Base-by-base conservation (phyloP, 2,329 filamentous ascomycete species). In the Tolypocladium endophyticum region DNA sequence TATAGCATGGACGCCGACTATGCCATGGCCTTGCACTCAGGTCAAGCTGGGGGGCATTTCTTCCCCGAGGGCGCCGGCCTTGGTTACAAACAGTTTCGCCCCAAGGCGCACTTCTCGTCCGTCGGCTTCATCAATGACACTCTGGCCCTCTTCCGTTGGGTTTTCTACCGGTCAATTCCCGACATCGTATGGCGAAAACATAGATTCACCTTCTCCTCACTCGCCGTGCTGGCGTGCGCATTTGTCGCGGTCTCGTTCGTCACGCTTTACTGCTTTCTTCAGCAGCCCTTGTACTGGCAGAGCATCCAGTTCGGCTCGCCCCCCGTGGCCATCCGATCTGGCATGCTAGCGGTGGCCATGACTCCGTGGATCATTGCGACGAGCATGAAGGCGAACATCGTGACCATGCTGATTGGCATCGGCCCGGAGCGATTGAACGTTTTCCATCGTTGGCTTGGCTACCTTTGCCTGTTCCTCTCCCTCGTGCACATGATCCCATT, bases 351-450 rank as follows among this genome's bases (percentile, higher is more conserved):
- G 16, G 87, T 97, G 18, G 90, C 93, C 16, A 84, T 96, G 81
- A 88, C 94, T 54, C 93, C 93, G 0, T 97, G 92, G 92, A 93
- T 97, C 64, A 79, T 96, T 57, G 90, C 87, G 23, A 86, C 94
- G 14, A 91, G 89, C 70, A 95, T 91, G 81, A 97, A 97, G 73
- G 88, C 91, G 20, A 97, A 97, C 69, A 70, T 96, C 38, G 82
- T 97, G 59, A 88, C 89, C 0, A 75, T 92, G 59, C 74, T 97
- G 60, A 96, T 92, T 5, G 93, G 93, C 18, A 93, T 97, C 64
- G 90, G 92, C 3, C 92, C 94, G 43, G 93, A 97, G 71, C 82
- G 93, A 56, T 81, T 97, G 57, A 97, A 96, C 66, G 92, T 97
- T 38, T 82, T 97, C 61, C 93, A 97, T 74, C 86, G 93, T 66